Percentiles rank a stretch among this genome's conserved stretches.
Conservation (phyloP, 306 rosid genomes). For the Lathyrus aphaca region DNA sequence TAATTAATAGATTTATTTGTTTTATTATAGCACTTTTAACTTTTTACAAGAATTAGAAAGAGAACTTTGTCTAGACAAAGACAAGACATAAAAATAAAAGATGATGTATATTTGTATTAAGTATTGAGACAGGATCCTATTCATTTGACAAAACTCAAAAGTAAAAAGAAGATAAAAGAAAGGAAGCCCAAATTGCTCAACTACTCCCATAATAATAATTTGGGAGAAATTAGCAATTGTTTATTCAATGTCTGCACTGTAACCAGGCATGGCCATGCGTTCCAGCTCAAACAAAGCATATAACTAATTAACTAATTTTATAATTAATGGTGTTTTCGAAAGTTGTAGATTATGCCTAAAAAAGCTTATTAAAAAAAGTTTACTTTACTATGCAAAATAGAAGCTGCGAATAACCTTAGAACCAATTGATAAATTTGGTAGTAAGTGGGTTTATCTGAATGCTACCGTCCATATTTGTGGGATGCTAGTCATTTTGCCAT, state of each 20-base stretch:
- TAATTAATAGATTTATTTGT: no score
- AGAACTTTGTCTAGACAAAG: no score
- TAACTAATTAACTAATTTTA: not conserved
- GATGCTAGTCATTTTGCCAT: not conserved
- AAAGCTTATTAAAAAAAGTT: no score
- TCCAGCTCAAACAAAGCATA: not conserved
- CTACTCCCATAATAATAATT: not conserved
- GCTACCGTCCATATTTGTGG: not conserved
- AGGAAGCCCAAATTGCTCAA: not conserved
- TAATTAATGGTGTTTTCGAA: not conserved
- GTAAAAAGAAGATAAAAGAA: not conserved
- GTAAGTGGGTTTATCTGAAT: not conserved
- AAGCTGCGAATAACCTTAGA: not conserved
- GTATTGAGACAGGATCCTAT: not conserved
- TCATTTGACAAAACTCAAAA: constrained; percentile 1
- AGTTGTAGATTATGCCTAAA: not conserved
- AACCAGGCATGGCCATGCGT: not conserved
- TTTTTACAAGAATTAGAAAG: no score
- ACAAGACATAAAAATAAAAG: no score
- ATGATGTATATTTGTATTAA: no score
- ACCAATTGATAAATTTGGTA: not conserved
- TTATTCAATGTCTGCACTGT: not conserved
- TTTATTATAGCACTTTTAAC: no score
- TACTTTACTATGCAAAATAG: no score
- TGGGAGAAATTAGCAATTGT: not conserved